These are phyloP conservation scores for Tremella fuciformis DNA, from an alignment of 768 basidiomycete genomes.

Conservation along the genomic window DNA sequence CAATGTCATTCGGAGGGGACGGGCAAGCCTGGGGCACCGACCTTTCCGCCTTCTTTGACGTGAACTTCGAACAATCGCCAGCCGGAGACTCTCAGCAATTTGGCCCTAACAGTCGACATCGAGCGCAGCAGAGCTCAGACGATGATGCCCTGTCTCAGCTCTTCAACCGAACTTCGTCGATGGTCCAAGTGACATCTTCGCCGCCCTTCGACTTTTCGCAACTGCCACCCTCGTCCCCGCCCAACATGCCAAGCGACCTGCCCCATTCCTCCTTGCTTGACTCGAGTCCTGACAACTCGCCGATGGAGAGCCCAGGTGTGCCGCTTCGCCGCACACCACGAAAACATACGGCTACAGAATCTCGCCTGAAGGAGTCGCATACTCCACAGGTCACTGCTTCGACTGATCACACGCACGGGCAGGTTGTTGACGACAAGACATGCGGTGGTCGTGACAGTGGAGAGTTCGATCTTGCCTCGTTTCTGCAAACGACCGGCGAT, in stretches of 20 bases:
- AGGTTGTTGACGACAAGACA: background rate
- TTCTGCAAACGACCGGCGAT: background rate
- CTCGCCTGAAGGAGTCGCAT: background rate
- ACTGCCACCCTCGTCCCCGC: conserved; percentile 43
- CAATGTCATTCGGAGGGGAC: background rate
- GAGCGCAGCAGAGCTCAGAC: conserved; percentile 18
- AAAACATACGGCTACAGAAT: background rate
- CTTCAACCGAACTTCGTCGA: conserved; percentile 33
- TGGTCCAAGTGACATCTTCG: conserved; percentile 15
- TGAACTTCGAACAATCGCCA: conserved; percentile 20
- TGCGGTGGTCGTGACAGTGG: too few relatives aligned
- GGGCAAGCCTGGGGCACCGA: conserved; percentile 31
- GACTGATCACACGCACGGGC: background rate
- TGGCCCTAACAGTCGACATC: background rate
- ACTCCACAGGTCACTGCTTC: background rate
- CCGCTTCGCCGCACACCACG: background rate
- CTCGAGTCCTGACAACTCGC: conserved; percentile 23
- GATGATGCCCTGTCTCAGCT: conserved; percentile 33
- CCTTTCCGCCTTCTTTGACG: conserved; percentile 40
- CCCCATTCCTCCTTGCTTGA: conserved; percentile 35
- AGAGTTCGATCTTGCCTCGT: background rate
- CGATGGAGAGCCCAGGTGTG: background rate
- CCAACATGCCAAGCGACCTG: conserved; percentile 22
- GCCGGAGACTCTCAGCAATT: background rate
- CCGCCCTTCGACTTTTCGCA: conserved; percentile 43